These are phyloP conservation scores for Sarocladium brachiariae DNA, from an alignment of 2,329 filamentous ascomycete genomes.

Conservation along the genomic window DNA sequence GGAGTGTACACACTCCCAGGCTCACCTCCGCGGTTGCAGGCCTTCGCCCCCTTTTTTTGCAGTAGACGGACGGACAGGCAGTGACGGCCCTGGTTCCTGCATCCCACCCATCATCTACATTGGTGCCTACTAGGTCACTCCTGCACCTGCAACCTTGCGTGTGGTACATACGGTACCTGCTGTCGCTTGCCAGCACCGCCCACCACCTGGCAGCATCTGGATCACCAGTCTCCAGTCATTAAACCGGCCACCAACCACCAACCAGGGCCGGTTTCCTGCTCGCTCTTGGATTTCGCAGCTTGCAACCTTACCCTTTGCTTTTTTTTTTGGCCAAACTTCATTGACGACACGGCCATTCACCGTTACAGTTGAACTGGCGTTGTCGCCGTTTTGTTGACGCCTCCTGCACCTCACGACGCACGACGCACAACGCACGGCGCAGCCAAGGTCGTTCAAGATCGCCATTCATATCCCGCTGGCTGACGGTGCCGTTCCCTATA, in stretches of 20 bases:
- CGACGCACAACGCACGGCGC: neutral
- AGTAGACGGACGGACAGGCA: neutral
- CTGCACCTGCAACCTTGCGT: no score
- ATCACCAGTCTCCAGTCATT: no score
- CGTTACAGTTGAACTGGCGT: no score
- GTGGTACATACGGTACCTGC: neutral
- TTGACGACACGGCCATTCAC: no score
- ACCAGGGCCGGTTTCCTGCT: neutral
- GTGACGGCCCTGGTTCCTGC: constrained; percentile 4
- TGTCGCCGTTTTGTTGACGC: neutral
- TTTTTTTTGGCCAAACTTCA: neutral
- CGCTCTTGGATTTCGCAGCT: neutral
- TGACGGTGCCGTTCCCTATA: neutral
- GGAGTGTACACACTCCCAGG: neutral
- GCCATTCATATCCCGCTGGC: neutral
- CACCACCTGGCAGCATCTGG: neutral
- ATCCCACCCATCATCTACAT: neutral
- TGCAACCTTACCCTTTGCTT: neutral
- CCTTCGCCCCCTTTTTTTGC: neutral
- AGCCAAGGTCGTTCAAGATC: constrained; percentile 1
- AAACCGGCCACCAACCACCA: no score
- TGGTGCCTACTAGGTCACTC: neutral
- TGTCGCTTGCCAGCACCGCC: neutral
- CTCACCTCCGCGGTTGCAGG: neutral
- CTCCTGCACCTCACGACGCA: neutral